phyloP scores from a whole-genome alignment of 495 filamentous ascomycete species.

The Podospora australis region DNA sequence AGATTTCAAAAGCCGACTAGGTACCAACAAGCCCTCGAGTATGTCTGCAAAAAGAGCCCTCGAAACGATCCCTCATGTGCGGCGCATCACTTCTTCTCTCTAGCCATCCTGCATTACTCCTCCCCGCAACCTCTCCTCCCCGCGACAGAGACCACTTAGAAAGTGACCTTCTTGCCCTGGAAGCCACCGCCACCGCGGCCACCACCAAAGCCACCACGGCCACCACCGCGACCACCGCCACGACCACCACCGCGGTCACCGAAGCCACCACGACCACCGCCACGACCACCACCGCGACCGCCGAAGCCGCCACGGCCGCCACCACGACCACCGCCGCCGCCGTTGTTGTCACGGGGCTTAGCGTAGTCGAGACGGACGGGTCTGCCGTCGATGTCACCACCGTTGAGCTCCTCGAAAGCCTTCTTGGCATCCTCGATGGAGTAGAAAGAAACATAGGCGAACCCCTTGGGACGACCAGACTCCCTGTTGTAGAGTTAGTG shows the following conservation, averaged over 20 bases:
- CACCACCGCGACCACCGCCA: conserved; percentile 39
- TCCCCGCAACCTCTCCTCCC: not conserved
- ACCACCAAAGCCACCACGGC: conserved; percentile 36
- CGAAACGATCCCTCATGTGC: conserved; percentile 33
- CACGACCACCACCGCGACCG: conserved; percentile 42
- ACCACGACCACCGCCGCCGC: conserved; percentile 43
- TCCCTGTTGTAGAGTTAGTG: conserved; percentile 52
- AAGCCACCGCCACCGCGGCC: conserved; percentile 53
- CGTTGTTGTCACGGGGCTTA: conserved; percentile 61
- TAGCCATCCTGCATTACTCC: not conserved
- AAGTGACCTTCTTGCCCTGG: conserved; percentile 87
- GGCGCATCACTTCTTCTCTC: conserved; percentile 18
- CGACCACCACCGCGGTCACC: conserved; percentile 46
- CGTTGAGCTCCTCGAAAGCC: conserved; percentile 69
- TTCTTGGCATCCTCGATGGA: conserved; percentile 79
- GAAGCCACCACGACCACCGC: conserved; percentile 45
- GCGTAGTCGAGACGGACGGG: conserved; percentile 85
- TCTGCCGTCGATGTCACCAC: conserved; percentile 67
- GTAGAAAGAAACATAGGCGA: conserved; percentile 83
- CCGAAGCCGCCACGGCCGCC: conserved; percentile 41
- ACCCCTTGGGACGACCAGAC: conserved; percentile 83
- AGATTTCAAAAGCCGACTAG: conserved; percentile 45
- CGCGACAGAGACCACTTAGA: conserved; percentile 51
- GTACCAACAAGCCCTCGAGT: conserved; percentile 46
- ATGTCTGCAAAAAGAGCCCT: conserved; percentile 33